Evolutionary conservation across 2,329 filamentous ascomycete species (phyloP), one percentile per base, ranked within the genome.

Genomic region (Epichloe elymi): DNA sequence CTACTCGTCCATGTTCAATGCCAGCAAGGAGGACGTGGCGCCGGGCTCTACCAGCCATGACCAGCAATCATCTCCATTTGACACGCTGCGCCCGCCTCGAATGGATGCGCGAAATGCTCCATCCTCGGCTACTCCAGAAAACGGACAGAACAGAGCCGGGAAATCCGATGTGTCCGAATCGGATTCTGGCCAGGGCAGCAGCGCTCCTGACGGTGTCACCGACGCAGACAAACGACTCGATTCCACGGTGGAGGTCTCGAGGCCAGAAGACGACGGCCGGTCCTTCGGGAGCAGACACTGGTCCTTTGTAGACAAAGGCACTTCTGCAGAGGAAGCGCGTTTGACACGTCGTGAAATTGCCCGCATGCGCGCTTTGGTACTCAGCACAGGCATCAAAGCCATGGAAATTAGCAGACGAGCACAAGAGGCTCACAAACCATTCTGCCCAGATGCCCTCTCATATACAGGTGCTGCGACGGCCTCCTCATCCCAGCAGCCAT

Each of bases 371-470:
- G 79, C 88, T 0, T 73, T 94, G 8, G 78, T 95, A 40, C 73
- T 95, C 20, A 86, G 83, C 55, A 88, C 88, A 0, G 90, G 89
- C n/a, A 83, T 96, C 61, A 95, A 94, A 68, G 90, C 91, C 0
- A 82, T 82, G 60, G 87, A 93, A 61, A 86, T 96, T 50, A 74
- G 75, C 30, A 77, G 82, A 4, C 79, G 84, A 45, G 82, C 85
- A 4, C 68, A 82, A 43, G 72, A 74, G 37, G 62, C 65, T 10
- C 67, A 66, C 46, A 63, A 67, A 17, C 63, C 72, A 0, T 66
- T 68, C 30, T 49, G 52, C 49, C 53, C 57, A 2, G 56, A 58
- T 5, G 54, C 52, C 43, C 49, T 58, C 8, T 46, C 54, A 20
- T 45, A 44, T 15, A 49, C 54, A 3, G 56, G 63, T 0, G 64